A percentile compares a stretch with the other conserved stretches of the same genome.
phyloP scores from a whole-genome alignment of 768 basidiomycete genomes.

The Amanita pseudoporphyria region DNA sequence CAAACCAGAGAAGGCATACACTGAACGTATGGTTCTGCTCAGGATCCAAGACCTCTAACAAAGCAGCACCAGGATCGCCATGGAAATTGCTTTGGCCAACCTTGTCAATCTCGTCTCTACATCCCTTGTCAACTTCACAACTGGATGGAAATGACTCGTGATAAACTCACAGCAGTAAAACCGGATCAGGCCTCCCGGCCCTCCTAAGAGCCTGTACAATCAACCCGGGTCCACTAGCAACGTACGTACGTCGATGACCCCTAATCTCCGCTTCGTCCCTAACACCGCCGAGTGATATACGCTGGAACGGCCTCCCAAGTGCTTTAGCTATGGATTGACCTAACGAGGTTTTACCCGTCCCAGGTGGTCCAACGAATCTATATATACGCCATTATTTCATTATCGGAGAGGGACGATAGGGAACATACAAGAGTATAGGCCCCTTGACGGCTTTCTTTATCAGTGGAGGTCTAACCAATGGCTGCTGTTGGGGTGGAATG shows the following conservation, averaged over 20 bases:
- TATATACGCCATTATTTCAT: not conserved
- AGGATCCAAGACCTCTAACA: constrained; percentile 89
- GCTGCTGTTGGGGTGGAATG: constrained; percentile 8
- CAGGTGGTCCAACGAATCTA: constrained; percentile 86
- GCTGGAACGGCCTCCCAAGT: constrained; percentile 78
- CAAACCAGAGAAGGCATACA: constrained; percentile 25
- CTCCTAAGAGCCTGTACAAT: constrained; percentile 84
- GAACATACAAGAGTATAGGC: constrained; percentile 54
- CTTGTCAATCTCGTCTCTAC: constrained; percentile 86
- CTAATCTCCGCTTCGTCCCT: constrained; percentile 76
- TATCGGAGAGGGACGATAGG: not conserved
- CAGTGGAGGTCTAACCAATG: constrained; percentile 6
- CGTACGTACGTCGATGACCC: constrained; percentile 68
- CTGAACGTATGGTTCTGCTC: constrained; percentile 86
- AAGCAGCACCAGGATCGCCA: constrained; percentile 84
- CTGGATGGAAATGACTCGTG: constrained; percentile 16
- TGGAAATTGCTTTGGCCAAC: constrained; percentile 81
- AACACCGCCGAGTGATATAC: constrained; percentile 87
- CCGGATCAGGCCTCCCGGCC: constrained; percentile 70
- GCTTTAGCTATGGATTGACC: constrained; percentile 84
- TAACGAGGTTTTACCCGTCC: constrained; percentile 86
- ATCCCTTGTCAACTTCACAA: constrained; percentile 10
- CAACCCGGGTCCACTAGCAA: constrained; percentile 77
- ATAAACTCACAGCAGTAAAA: constrained; percentile 52
- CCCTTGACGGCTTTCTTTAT: constrained; percentile 47